Conservation (phyloP, 805 yeast species). For the Komagataella mondaviorum region DNA sequence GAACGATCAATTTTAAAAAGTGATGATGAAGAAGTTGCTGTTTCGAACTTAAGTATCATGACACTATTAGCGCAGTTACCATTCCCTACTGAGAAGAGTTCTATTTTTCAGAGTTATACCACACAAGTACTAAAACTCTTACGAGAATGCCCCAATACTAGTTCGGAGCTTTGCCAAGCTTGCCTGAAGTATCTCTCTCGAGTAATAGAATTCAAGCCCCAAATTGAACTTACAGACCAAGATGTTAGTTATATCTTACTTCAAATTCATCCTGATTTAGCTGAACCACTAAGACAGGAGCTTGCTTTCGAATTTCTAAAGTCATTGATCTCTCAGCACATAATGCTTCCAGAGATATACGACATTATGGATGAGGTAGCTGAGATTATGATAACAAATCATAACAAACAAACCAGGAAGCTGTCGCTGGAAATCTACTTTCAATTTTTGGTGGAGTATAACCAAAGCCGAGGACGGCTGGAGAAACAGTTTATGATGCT, state of each 20-base stretch:
- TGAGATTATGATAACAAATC: conserved; percentile 81
- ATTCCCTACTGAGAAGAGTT: conserved; percentile 38
- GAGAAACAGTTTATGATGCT: conserved; percentile 74
- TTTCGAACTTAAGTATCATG: conserved; percentile 52
- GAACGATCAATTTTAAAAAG: conserved; percentile 37
- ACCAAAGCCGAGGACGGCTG: conserved; percentile 77
- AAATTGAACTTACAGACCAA: conserved; percentile 49
- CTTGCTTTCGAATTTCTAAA: conserved; percentile 76
- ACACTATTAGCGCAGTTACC: conserved; percentile 47
- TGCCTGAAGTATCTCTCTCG: conserved; percentile 63
- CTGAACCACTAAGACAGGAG: conserved; percentile 82
- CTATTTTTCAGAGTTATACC: conserved; percentile 44
- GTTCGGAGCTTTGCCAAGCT: conserved; percentile 68
- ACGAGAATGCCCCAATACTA: conserved; percentile 66
- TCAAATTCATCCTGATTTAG: conserved; percentile 72
- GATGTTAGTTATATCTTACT: conserved; percentile 64
- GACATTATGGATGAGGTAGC: conserved; percentile 76
- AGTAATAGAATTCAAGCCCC: conserved; percentile 55
- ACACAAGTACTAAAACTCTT: conserved; percentile 48
- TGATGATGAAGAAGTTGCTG: conserved; percentile 66
- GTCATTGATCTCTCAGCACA: conserved; percentile 60
- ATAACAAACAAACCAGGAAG: conserved; percentile 68
- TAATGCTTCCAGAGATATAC: conserved; percentile 78
- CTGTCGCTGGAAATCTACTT: conserved; percentile 73
- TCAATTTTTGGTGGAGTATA: conserved; percentile 85